Base-by-base conservation (phyloP, 768 basidiomycete genomes). In the Sistotremastrum niveocremeum region DNA sequence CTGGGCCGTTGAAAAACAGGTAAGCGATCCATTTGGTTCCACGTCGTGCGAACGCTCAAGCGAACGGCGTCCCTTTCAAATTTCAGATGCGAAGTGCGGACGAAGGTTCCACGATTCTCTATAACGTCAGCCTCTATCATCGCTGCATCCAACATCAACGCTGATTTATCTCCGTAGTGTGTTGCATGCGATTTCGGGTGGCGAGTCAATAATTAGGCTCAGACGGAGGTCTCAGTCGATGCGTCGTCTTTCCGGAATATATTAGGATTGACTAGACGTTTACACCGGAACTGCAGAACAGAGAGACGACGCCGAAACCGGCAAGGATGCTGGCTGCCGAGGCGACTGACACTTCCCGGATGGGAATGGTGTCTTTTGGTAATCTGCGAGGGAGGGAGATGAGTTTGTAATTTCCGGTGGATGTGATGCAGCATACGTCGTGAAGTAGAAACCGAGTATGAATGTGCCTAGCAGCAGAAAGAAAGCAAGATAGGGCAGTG, bases 31-130 rank as follows among this genome's bases (percentile, higher is more conserved):
- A 31, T 32, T 11, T 8, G 12, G 37, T 34, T 38, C 37, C n/a
- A 42, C 44, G 20, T 20, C 20, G 20, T 20, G 20, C 20, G 20
- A 20, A 20, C 2, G 28, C 47, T 41, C 34, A 30, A 33, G 44
- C 44, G 32, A 37, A 7, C 20, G 10, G 32, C 10, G 34, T 34
- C 40, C 32, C 31, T 12, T 46, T 28, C 40, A 46, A n/a, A 44
- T 34, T 12, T 37, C 59, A 87, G 84, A 67, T 86, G 60, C 77
- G 90, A 42, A 86, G 87, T 52, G 91, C 88, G 36, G 91, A 94
- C 62, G 91, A 94, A 70, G 91, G 91, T 3, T 86, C 87, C 33
- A 95, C 90, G 8, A 80, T 93, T 55, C 81, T 94, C 61, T 95
- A 93, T 62, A 88, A 81, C n/a, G 90, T 90, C 59, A 50, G 84